These are phyloP conservation scores for Auriculariales sp. DNA, from an alignment of 768 basidiomycete genomes.

Conservation along the genomic window DNA sequence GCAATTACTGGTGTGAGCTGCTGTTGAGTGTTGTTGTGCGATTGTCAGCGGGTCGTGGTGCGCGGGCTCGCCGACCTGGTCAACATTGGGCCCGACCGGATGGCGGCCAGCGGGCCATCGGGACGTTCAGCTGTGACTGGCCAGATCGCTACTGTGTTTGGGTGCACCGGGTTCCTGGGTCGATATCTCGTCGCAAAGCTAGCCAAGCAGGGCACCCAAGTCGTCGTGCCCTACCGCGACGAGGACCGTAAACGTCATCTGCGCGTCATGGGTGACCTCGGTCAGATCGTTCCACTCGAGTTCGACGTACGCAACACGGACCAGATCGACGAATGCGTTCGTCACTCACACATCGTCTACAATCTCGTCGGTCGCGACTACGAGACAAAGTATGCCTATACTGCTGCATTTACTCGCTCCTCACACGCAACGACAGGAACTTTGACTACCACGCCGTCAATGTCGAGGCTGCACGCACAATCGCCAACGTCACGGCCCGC, in stretches of 20 bases:
- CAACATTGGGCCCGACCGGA: constrained; percentile 49
- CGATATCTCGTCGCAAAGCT: constrained; percentile 89
- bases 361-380: constrained; percentile 91
- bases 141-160: constrained; percentile 92
- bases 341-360: constrained; percentile 93
- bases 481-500: constrained; percentile 70
- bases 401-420: not conserved
- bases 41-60: too few species aligned
- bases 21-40: too few species aligned
- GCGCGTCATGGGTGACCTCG: constrained; percentile 90
- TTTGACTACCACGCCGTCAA: constrained; percentile 74
- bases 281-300: constrained; percentile 94
- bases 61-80: too few species aligned
- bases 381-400: constrained; percentile 68
- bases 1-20: too few species aligned
- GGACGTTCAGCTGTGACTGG: constrained; percentile 83
- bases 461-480: constrained; percentile 65
- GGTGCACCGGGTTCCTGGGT: constrained; percentile 89
- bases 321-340: constrained; percentile 84
- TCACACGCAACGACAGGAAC: constrained; percentile 46
- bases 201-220: constrained; percentile 88
- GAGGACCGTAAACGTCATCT: constrained; percentile 84
- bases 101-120: constrained; percentile 62
- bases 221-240: constrained; percentile 88
- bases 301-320: constrained; percentile 87